Percentiles rank a stretch among this genome's conserved stretches.
Evolutionary conservation across 345 rosid species (phyloP).

Genomic region (Citrus cavaleriei): DNA sequence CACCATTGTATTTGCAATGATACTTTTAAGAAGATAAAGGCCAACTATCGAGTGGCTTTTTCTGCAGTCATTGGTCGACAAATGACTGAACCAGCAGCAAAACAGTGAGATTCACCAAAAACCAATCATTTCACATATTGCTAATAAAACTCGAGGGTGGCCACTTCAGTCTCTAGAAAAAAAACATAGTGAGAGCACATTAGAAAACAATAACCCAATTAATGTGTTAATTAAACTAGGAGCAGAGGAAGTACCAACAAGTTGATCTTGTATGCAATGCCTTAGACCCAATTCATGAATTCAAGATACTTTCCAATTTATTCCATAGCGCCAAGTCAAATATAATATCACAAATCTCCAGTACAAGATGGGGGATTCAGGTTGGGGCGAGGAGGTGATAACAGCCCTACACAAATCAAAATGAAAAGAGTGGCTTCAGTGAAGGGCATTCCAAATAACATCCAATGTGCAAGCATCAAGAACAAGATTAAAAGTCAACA

Average conservation of each 20-base stretch:
- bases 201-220: background rate
- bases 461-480: background rate
- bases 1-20: background rate
- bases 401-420: background rate
- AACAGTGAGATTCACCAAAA: background rate
- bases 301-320: background rate
- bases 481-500: background rate
- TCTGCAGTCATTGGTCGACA: background rate
- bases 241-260: too few relatives aligned
- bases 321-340: background rate
- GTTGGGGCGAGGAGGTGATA: background rate
- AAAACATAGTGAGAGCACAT: background rate
- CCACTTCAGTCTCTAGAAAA: background rate
- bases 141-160: background rate
- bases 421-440: background rate
- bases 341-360: background rate
- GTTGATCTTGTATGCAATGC: background rate
- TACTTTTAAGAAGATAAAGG: background rate
- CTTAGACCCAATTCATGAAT: background rate
- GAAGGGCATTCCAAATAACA: background rate
- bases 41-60: background rate
- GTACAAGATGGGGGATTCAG: background rate
- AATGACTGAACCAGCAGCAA: background rate
- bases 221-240: background rate
- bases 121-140: background rate